A percentile compares a stretch with the other conserved stretches of the same genome.
These are phyloP conservation scores for Phytophthora pseudosyringae DNA, from an alignment of 352 stramenopile species.

Conservation along the genomic window DNA sequence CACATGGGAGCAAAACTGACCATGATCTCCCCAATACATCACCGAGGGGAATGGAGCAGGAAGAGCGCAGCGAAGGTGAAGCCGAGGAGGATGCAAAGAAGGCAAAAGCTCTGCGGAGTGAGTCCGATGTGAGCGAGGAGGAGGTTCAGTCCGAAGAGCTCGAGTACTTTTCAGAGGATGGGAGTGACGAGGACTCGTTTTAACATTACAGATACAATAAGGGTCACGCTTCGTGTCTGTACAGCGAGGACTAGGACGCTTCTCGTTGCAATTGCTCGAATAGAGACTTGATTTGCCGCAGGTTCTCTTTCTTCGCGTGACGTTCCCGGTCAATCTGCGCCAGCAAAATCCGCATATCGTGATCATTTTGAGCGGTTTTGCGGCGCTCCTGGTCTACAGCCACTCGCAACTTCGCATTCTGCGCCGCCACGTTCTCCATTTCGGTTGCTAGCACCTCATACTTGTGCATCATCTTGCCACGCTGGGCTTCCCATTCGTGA, in stretches of 20 bases:
- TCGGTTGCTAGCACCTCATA: slow-evolving; percentile 49
- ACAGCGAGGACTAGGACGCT: slow-evolving; percentile 31
- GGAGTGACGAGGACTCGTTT: slow-evolving; percentile 83
- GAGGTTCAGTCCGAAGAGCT: slow-evolving; percentile 79
- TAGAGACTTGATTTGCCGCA: slow-evolving; percentile 79
- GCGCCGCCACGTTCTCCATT: slow-evolving; percentile 48
- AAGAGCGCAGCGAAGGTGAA: slow-evolving; percentile 6
- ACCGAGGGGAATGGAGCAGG: slow-evolving; percentile 1
- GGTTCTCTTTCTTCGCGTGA: slow-evolving; percentile 69
- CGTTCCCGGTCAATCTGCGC: slow-evolving; percentile 73
- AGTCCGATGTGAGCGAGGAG: slow-evolving; percentile 68
- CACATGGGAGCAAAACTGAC: slow-evolving; percentile 4
- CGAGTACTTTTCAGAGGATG: slow-evolving; percentile 87
- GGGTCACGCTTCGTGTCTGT: not conserved
- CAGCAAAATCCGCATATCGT: slow-evolving; percentile 70
- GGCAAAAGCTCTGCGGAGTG: slow-evolving; percentile 45
- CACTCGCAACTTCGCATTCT: slow-evolving; percentile 60
- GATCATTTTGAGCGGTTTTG: slow-evolving; percentile 58
- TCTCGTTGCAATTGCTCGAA: slow-evolving; percentile 79
- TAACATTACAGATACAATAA: slow-evolving; percentile 39
- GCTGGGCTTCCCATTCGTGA: slow-evolving; percentile 41
- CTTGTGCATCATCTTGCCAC: slow-evolving; percentile 46
- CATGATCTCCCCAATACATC: not conserved
- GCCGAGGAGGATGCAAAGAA: slow-evolving; percentile 49
- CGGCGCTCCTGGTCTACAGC: slow-evolving; percentile 51